Base-by-base conservation (phyloP, 371 early-diverging fungal species). In the Lichtheimia corymbifera region DNA sequence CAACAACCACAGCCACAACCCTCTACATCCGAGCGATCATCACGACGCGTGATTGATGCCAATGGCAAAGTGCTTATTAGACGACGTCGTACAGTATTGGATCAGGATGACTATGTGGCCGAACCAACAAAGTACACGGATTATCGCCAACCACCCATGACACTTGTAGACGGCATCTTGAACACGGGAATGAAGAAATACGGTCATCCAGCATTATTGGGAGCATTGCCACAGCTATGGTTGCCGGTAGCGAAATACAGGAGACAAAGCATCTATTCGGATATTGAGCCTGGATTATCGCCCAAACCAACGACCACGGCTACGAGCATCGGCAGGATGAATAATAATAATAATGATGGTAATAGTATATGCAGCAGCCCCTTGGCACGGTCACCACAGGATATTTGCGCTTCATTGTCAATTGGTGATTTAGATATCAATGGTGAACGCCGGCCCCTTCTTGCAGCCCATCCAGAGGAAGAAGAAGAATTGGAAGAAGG, bases 161-260 rank as follows among this genome's bases (percentile, higher is more conserved):
- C 88, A 0, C 65, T 88, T 18, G 82, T 86, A 55, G 64, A 77
- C 25, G 93, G 92, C 14, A 83, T 92, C 4, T 69, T 93, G 51
- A 90, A 93, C 65, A 87, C 88, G 17, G 88, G 90, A 7, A 88
- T 91, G 80, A 81, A 83, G 50, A 81, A 81, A 25, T 93, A 90
- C 52, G 84, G 77, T 4, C 83, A 91, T 54, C 93, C 93, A 9
- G 91, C 88, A 1, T 64, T 91, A 17, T 63, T 86, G 2, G 92
- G 90, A 12, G 85, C 78, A 7, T 71, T 92, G 53, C 93, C 93
- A 5, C 85, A 87, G 28, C 63, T 92, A 18, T 93, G 93, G 93
- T 66, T 92, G 18, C 93, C 93, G 1, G 74, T 77, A 9, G 70
- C 68, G 14, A 44, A 22, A 40, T 58, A 25, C 11, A 18, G 53